Conservation (phyloP, 208 protist species). For the Trypanosoma brucei region DNA sequence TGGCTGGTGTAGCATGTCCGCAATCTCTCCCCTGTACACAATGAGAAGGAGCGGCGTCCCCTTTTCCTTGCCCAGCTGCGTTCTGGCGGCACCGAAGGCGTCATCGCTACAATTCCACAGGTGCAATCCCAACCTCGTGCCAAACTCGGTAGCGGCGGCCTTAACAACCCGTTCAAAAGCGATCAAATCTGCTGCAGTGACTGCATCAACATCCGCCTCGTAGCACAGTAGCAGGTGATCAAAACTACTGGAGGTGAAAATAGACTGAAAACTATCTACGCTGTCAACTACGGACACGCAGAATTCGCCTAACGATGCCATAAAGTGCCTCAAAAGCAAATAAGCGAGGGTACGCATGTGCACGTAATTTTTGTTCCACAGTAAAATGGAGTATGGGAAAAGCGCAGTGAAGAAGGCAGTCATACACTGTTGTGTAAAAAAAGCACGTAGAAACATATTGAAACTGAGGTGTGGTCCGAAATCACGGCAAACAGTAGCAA, state of each 20-base stretch:
- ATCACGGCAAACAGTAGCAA: too few species aligned
- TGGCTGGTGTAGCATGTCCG: conserved; percentile 41
- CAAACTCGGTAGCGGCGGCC: conserved; percentile 17
- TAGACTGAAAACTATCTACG: conserved; percentile 41
- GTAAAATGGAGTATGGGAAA: too few species aligned
- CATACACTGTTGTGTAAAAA: too few species aligned
- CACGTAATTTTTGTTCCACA: neutral
- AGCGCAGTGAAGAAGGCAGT: too few species aligned
- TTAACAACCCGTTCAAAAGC: conserved; percentile 31
- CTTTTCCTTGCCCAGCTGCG: conserved; percentile 49
- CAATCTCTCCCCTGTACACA: conserved; percentile 44
- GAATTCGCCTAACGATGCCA: conserved; percentile 4
- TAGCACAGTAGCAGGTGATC: conserved; percentile 66
- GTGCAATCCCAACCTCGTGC: conserved; percentile 32
- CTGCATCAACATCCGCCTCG: conserved; percentile 40
- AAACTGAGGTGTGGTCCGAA: too few species aligned
- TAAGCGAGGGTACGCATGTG: neutral
- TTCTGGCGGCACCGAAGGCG: conserved; percentile 42
- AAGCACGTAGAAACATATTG: too few species aligned
- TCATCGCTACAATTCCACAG: conserved; percentile 66
- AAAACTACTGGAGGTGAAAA: conserved; percentile 32
- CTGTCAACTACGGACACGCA: conserved; percentile 36
- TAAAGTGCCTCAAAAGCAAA: conserved; percentile 4
- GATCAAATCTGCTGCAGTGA: conserved; percentile 32
- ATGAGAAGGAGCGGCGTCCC: conserved; percentile 59